These are phyloP conservation scores for Coemansia sp. DNA, from an alignment of 192 early-diverging fungal species.

Conservation along the genomic window DNA sequence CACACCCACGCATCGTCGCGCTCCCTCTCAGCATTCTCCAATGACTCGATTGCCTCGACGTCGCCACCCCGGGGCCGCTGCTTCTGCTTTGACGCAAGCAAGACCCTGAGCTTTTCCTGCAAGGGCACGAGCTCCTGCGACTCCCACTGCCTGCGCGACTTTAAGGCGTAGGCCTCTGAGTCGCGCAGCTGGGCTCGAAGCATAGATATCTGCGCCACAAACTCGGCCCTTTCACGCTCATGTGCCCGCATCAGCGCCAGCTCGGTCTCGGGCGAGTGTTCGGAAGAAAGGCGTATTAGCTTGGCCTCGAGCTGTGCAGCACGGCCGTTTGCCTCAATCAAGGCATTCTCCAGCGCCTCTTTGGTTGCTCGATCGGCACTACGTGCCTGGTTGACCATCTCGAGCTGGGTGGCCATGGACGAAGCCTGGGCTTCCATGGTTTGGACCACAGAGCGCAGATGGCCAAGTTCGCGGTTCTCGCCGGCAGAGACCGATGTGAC, in stretches of 20 bases:
- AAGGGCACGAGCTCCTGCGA: slow-evolving; percentile 38
- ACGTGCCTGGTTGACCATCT: slow-evolving; percentile 29
- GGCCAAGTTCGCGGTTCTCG: slow-evolving; percentile 24
- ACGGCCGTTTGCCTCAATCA: slow-evolving; percentile 26
- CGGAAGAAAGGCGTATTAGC: slow-evolving; percentile 7
- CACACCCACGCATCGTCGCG: slow-evolving; percentile 33
- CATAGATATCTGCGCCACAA: slow-evolving; percentile 30
- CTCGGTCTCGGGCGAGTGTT: slow-evolving; percentile 19
- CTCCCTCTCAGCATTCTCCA: slow-evolving; percentile 12
- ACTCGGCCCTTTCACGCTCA: slow-evolving; percentile 34
- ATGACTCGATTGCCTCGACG: slow-evolving; percentile 2
- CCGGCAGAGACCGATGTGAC: slow-evolving; percentile 41
- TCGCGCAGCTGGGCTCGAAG: slow-evolving; percentile 31
- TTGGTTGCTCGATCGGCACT: slow-evolving; percentile 13
- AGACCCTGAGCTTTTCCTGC: slow-evolving; percentile 31
- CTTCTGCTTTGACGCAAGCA: neutral
- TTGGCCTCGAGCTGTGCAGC: slow-evolving; percentile 12
- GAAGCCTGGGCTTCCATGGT: slow-evolving; percentile 17
- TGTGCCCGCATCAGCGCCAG: slow-evolving; percentile 23
- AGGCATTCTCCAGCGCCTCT: slow-evolving; percentile 24
- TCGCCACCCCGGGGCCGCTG: neutral
- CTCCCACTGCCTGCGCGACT: slow-evolving; percentile 37
- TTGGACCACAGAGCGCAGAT: slow-evolving; percentile 12
- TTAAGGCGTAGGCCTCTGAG: slow-evolving; percentile 25
- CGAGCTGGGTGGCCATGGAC: slow-evolving; percentile 28